Percentiles rank a stretch among this genome's conserved stretches.
These are phyloP conservation scores for Multifurca ochricompacta DNA, from an alignment of 768 basidiomycete species.

Conservation along the genomic window DNA sequence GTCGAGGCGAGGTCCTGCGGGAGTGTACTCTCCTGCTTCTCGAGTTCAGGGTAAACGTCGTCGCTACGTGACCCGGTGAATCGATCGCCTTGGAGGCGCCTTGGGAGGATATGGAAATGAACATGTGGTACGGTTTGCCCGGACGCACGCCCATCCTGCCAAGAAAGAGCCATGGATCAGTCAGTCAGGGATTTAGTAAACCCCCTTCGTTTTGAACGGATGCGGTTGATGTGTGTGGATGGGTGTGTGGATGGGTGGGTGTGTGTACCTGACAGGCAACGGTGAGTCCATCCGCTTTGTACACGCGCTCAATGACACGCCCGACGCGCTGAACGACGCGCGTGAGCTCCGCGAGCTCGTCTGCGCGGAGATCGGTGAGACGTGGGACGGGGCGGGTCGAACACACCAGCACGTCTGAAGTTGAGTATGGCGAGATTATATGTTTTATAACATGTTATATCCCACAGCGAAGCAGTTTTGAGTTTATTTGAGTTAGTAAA, in stretches of 20 bases:
- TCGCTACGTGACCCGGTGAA: slow-evolving; percentile 55
- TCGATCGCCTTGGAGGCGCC: slow-evolving; percentile 58
- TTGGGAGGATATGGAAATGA: slow-evolving; percentile 92
- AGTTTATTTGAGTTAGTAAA: slow-evolving; percentile 6
- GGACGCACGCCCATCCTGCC: slow-evolving; percentile 78
- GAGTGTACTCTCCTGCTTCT: slow-evolving; percentile 50
- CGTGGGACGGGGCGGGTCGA: slow-evolving; percentile 44
- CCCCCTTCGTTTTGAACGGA: too few relatives aligned
- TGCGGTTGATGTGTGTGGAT: neutral
- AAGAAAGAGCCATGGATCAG: neutral
- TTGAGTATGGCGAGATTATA: slow-evolving; percentile 17
- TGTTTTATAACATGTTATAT: too few relatives aligned
- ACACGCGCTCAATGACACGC: slow-evolving; percentile 69
- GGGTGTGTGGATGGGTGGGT: neutral
- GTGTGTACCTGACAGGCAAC: slow-evolving; percentile 75
- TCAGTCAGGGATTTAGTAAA: too few relatives aligned
- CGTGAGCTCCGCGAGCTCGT: slow-evolving; percentile 78
- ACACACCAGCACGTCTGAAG: slow-evolving; percentile 47
- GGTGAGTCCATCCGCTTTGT: slow-evolving; percentile 76
- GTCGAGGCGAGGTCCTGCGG: slow-evolving; percentile 30
- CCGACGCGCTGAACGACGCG: slow-evolving; percentile 72
- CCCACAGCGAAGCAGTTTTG: too few relatives aligned
- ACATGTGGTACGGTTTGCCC: slow-evolving; percentile 88
- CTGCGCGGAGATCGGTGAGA: slow-evolving; percentile 37
- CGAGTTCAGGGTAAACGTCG: slow-evolving; percentile 73